Conservation (phyloP, 176 grass and related monocot species). For the Ampelocalamus luodianensis region DNA sequence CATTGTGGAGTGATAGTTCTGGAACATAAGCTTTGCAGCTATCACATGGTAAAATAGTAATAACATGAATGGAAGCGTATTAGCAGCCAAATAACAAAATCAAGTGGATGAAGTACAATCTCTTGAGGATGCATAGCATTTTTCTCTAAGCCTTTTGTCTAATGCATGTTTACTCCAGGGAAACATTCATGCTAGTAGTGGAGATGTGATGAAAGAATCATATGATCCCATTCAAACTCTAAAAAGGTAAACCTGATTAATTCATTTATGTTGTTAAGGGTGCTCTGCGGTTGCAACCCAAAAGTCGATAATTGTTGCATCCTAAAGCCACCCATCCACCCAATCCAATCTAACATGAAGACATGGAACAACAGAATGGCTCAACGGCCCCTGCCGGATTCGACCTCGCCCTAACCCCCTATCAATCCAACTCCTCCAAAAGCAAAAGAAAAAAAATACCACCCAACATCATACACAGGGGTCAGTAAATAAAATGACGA, state of each 20-base stretch:
- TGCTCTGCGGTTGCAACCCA: too few relatives aligned
- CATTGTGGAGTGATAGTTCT: not conserved
- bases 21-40: not conserved
- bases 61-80: slow-evolving; percentile 13
- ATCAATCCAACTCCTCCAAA: too few relatives aligned
- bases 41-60: not conserved
- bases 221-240: slow-evolving; percentile 45
- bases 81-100: not conserved
- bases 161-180: slow-evolving; percentile 46
- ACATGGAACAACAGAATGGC: too few relatives aligned
- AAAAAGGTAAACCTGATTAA: slow-evolving; percentile 49
- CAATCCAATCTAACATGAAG: too few relatives aligned
- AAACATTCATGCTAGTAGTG: slow-evolving; percentile 45
- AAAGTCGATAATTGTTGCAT: too few relatives aligned
- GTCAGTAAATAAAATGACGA: too few relatives aligned
- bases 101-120: slow-evolving; percentile 15
- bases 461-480: too few relatives aligned
- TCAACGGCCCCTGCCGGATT: too few relatives aligned
- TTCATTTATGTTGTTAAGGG: slow-evolving; percentile 40
- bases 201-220: slow-evolving; percentile 42
- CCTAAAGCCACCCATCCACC: too few relatives aligned
- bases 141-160: slow-evolving; percentile 38
- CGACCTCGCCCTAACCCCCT: too few relatives aligned
- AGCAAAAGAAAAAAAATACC: too few relatives aligned
- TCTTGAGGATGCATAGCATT: not conserved